Conservation (phyloP, 2,329 filamentous ascomycete genomes). For the Didymosphaeria variabile region DNA sequence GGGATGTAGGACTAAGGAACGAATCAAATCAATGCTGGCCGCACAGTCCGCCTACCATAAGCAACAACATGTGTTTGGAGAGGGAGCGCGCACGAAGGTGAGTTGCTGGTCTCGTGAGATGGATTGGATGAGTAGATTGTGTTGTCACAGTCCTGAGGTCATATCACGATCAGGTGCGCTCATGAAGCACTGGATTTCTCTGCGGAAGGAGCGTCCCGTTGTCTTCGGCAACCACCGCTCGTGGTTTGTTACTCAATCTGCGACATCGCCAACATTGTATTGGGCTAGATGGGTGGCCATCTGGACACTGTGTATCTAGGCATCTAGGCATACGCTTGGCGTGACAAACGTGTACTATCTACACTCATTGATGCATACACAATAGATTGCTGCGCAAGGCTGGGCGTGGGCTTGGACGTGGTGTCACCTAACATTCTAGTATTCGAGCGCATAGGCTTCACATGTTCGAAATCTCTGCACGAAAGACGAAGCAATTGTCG, state of each 20-base stretch:
- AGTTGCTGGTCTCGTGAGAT: too few species aligned
- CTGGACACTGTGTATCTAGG: not conserved
- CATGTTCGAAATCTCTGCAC: not conserved
- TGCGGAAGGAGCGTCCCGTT: not conserved
- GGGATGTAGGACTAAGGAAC: conserved; percentile 17
- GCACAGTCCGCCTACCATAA: not conserved
- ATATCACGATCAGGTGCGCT: not conserved
- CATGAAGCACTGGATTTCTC: not conserved
- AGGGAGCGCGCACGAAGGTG: too few species aligned
- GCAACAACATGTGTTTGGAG: not conserved
- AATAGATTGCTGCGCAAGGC: not conserved
- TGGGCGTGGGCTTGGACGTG: not conserved
- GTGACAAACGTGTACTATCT: not conserved
- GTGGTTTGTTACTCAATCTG: not conserved
- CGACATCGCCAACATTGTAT: not conserved
- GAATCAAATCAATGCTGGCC: conserved; percentile 19
- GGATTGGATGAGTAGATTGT: not conserved
- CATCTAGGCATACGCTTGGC: conserved; percentile 4
- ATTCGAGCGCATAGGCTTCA: not conserved
- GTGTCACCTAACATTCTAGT: not conserved
- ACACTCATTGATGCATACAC: not conserved
- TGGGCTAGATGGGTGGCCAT: not conserved
- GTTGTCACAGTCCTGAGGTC: not conserved
- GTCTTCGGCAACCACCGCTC: not conserved
- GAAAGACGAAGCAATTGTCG: not conserved